Base-by-base conservation (phyloP, 139 green algal genomes). In the Micromonas pusilla region DNA sequence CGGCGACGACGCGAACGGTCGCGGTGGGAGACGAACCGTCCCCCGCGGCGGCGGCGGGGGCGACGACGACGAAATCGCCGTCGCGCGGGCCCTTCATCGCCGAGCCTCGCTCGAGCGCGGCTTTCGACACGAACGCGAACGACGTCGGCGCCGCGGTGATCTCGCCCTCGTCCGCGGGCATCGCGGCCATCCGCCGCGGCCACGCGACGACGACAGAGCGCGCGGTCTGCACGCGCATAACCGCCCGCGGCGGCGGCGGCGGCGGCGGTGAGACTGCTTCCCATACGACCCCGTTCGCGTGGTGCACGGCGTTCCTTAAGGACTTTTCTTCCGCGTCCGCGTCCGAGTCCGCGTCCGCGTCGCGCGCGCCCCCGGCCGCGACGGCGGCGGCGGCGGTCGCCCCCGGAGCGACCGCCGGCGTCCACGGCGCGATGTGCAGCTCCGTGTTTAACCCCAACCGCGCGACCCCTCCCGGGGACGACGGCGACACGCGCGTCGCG, bases 361-460 rank as follows among this genome's bases (percentile, higher is more conserved):
- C 9, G 45, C 45, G 45, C 45, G 45, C 45, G 45, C n/a, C n/a
- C n/a, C n/a, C n/a, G n/a, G n/a, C n/a, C n/a, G 45, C 9, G 45
- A 16, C 45, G 45, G 45, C 45, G 45, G 45, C 9, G 45, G 45
- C 45, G 45, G 45, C 45, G 45, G 45, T 57, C 45, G 45, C 9
- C 32, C 6, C 31, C 32, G 31, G 3, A 1, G 28, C 32, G 2
- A 57, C 32, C 26, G 30, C 66, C 1, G 1, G 21, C 23, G 9
- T 13, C 37, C 37, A 62, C 25, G 68, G 68, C 30, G 31, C 68
- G 6, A 75, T 23, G 3, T 38, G 52, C 6, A 75, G 25, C 68
- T 75, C 68, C 13, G 68, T 75, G 68, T 75, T 33, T 36, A 39
- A 36, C 37, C 20, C 37, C 30, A 75, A 62, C 25, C 68, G 68